Evolutionary conservation across 2,329 filamentous ascomycete species (phyloP), one percentile per base, ranked within the genome.

Genomic region (Penicillium fuscoglaucum): DNA sequence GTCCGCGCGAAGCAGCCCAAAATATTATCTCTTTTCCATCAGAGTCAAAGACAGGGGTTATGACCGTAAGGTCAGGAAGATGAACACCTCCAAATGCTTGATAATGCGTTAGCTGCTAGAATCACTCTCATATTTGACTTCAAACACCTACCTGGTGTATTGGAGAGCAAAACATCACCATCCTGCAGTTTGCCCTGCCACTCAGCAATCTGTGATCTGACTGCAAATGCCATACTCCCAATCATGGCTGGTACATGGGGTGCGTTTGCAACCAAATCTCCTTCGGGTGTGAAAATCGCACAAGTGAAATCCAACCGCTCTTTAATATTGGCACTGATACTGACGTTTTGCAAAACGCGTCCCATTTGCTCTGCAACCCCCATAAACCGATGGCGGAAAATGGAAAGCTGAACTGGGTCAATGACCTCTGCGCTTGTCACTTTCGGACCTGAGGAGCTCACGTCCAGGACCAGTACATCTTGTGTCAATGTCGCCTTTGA

Each of bases 341-440:
- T 78, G 37, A 52, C 39, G 9, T 91, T 92, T 68, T 92, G 89
- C 12, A 92, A 75, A 15, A 88, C 87, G 50, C 88, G 79, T 0
- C 90, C 89, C 90, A 93, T 93, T 69, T 93, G 89, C 73, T 93
- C 90, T 2, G 90, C 90, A 64, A 93, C 91, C 6, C 87, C 86
- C 89, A 93, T 93, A 74, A 93, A 93, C 6, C 90, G 83, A 70
- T 93, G 89, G 0, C 87, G 88, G 63, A 93, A 92, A 58, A 93
- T 89, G 68, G 86, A 89, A 1, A 93, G 82, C 77, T 90, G 82
- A 63, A 93, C 89, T 0, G 89, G 89, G 68, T 92, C 88, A 0
- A 90, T 85, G 58, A 86, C 83, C 45, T 80, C 80, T 21, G 63
- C 75, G 31, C 82, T 72, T 7, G 37, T 29, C 6, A n/a, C 43